Evolutionary conservation across 2,329 filamentous ascomycete genomes (phyloP).

Genomic region (Pseudogymnoascus sp.): DNA sequence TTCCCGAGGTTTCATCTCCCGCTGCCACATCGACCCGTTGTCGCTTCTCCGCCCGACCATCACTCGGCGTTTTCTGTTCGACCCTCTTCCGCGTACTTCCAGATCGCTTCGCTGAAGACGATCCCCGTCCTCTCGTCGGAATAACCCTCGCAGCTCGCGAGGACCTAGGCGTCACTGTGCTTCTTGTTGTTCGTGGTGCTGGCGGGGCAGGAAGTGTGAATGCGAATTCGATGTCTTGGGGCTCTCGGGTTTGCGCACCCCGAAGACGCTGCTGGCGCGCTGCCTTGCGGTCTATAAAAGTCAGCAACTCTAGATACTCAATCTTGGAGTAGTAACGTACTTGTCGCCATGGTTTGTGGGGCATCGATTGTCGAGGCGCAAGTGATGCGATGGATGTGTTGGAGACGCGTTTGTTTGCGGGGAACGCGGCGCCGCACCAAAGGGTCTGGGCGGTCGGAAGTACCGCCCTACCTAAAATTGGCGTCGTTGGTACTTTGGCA

Average conservation of each 20-base stretch:
- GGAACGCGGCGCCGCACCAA: not conserved
- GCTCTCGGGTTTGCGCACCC: constrained; percentile 43
- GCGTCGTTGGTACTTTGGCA: not conserved
- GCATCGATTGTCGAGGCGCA: constrained; percentile 1
- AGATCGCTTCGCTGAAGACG: constrained; percentile 11
- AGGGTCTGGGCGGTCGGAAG: not conserved
- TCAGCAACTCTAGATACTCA: not conserved
- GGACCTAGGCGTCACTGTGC: constrained; percentile 6
- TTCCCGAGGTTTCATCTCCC: constrained; percentile 11
- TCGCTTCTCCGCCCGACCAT: constrained; percentile 13
- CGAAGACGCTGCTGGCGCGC: constrained; percentile 57
- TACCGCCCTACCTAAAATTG: not conserved
- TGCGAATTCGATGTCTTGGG: constrained; percentile 51
- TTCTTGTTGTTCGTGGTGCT: not conserved
- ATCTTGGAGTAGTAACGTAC: not conserved
- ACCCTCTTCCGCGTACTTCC: not conserved
- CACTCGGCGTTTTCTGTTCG: constrained; percentile 4
- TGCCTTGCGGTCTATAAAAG: constrained; percentile 43
- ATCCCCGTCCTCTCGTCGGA: constrained; percentile 21
- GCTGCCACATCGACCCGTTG: constrained; percentile 19
- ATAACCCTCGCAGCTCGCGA: constrained; percentile 17
- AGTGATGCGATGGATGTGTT: not conserved
- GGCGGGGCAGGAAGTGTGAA: constrained; percentile 37
- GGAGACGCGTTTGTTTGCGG: constrained; percentile 7
- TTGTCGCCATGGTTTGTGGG: not conserved